These are phyloP conservation scores for Phyllosticta capitalensis DNA, from an alignment of 2,329 filamentous ascomycete species.

Conservation along the genomic window DNA sequence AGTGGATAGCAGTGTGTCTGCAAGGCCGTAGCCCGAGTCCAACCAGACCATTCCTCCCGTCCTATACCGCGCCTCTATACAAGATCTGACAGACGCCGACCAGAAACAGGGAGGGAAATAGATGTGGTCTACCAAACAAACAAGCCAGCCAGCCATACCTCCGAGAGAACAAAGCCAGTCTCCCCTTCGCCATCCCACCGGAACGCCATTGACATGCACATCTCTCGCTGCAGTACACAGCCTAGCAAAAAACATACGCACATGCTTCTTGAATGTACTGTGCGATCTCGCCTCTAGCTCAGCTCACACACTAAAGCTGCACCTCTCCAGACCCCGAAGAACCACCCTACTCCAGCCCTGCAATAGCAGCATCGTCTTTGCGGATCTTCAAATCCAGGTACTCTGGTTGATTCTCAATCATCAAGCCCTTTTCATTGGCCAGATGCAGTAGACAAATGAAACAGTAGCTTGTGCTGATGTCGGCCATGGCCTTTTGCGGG, in stretches of 20 bases:
- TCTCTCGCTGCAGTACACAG: neutral
- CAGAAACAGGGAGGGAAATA: neutral
- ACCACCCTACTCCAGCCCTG: conserved; percentile 18
- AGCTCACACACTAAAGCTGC: neutral
- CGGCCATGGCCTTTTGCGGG: conserved; percentile 72
- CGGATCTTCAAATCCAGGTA: conserved; percentile 41
- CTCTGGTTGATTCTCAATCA: conserved; percentile 55
- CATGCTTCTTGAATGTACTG: neutral
- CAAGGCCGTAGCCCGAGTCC: neutral
- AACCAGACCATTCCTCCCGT: neutral
- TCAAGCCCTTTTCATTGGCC: conserved; percentile 84
- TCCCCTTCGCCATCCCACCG: neutral
- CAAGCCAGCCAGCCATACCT: neutral
- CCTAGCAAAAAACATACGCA: neutral
- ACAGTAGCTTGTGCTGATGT: conserved; percentile 87
- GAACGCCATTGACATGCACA: neutral
- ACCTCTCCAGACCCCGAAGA: neutral
- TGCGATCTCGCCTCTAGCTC: neutral
- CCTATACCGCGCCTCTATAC: neutral
- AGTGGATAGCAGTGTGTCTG: neutral
- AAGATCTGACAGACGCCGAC: neutral
- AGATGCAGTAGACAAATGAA: conserved; percentile 90
- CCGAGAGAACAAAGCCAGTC: neutral
- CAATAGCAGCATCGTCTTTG: conserved; percentile 31
- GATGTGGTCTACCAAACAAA: neutral